Evolutionary conservation across 2,329 filamentous ascomycete species (phyloP).

Genomic region (Ophiocordyceps sinensis): DNA sequence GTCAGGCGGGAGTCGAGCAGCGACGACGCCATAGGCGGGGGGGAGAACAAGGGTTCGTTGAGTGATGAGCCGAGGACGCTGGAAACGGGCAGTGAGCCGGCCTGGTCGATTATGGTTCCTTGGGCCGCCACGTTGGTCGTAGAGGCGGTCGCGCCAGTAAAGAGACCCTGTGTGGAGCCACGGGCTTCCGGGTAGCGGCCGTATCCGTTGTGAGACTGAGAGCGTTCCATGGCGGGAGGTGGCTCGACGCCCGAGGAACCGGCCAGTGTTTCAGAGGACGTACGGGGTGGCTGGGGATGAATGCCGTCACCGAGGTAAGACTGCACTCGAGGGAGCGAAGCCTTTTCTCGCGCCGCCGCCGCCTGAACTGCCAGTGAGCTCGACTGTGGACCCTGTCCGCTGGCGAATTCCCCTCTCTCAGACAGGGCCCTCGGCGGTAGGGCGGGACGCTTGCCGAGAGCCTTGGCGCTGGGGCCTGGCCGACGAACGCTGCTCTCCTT

Average conservation of each 20-base stretch:
- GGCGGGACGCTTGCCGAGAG: conserved; percentile 32
- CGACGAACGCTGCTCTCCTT: background rate
- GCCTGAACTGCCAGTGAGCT: conserved; percentile 1
- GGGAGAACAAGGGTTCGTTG: conserved; percentile 11
- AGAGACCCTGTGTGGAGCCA: conserved; percentile 13
- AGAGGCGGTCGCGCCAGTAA: conserved; percentile 21
- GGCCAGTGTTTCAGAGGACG: background rate
- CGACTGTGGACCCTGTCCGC: conserved; percentile 1
- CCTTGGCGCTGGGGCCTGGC: conserved; percentile 24
- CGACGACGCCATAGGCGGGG: conserved; percentile 9
- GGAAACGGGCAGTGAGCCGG: conserved; percentile 16
- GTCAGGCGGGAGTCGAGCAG: conserved; percentile 25
- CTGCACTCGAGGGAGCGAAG: background rate
- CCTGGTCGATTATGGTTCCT: conserved; percentile 29
- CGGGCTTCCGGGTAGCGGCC: conserved; percentile 5
- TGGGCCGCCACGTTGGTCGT: conserved; percentile 25
- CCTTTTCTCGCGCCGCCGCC: background rate
- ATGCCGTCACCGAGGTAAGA: background rate
- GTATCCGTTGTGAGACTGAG: conserved; percentile 17
- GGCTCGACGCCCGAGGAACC: background rate
- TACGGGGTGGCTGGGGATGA: background rate
- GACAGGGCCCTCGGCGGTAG: conserved; percentile 6
- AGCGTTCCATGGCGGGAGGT: conserved; percentile 15
- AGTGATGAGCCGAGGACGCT: conserved; percentile 7
- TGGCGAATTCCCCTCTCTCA: conserved; percentile 5